phyloP scores from a whole-genome alignment of 2,329 filamentous ascomycete genomes.

The Pseudogymnoascus pannorum region DNA sequence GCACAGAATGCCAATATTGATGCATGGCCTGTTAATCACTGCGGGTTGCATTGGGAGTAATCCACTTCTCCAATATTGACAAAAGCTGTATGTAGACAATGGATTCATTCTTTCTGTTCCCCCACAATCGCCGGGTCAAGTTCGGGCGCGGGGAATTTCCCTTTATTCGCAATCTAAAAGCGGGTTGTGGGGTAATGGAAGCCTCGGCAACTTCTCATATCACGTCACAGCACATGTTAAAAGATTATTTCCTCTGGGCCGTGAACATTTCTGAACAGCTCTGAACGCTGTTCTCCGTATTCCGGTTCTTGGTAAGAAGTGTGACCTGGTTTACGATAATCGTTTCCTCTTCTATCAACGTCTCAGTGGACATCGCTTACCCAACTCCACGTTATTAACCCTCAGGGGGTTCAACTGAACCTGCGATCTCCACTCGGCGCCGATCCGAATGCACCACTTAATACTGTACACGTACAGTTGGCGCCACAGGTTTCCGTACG shows the following conservation, averaged over 20 bases:
- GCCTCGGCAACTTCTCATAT: background rate
- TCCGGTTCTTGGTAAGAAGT: background rate
- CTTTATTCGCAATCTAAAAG: background rate
- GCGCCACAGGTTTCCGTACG: too few relatives aligned
- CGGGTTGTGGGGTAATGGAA: background rate
- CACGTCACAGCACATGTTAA: background rate
- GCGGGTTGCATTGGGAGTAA: background rate
- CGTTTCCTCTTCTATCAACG: background rate
- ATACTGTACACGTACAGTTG: too few relatives aligned
- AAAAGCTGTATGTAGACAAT: background rate
- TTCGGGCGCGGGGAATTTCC: background rate
- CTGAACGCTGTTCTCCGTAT: background rate
- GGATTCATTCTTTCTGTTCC: background rate
- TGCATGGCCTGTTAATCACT: background rate
- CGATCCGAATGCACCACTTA: too few relatives aligned
- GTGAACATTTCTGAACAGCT: background rate
- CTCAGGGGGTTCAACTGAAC: background rate
- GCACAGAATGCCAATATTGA: background rate
- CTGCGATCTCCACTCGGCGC: background rate
- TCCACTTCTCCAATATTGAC: background rate
- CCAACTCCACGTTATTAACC: background rate
- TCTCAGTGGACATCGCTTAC: background rate
- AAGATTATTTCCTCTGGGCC: background rate
- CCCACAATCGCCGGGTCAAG: background rate
- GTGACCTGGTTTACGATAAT: background rate